phyloP scores from a whole-genome alignment of 140 eudicot species.

The Flaveria floridana region DNA sequence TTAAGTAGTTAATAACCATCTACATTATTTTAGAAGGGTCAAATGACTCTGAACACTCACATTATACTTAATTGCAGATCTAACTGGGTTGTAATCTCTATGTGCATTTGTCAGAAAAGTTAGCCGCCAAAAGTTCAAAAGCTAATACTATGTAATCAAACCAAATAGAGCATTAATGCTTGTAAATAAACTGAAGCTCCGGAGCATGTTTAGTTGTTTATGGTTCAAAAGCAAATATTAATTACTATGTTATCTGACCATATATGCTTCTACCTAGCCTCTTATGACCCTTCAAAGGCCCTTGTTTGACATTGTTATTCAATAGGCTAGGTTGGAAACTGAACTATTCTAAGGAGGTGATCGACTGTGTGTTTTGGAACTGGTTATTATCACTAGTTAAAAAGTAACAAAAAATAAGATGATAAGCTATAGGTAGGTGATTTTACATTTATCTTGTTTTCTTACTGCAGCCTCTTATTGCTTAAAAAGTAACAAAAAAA shows the following conservation, averaged over 20 bases:
- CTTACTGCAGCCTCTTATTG: not conserved
- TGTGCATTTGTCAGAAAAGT: not conserved
- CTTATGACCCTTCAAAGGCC: not conserved
- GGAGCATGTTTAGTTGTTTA: not conserved
- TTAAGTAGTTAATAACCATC: not conserved
- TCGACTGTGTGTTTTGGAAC: not conserved
- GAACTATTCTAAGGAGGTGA: not conserved
- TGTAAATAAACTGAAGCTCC: not conserved
- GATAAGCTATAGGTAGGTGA: not conserved
- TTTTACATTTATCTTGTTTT: not conserved
- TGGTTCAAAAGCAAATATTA: not conserved
- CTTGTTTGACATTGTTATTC: conserved; percentile 1
- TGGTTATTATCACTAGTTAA: not conserved
- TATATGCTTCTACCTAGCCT: not conserved
- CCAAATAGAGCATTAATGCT: not conserved
- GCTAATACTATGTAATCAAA: not conserved
- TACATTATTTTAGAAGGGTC: not conserved
- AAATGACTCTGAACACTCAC: not conserved
- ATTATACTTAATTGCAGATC: not conserved
- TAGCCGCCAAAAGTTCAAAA: not conserved
- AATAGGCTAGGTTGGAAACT: not conserved
- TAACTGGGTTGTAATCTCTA: not conserved
- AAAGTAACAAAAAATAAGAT: not conserved
- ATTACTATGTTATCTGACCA: not conserved
- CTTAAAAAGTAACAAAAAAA: too few relatives aligned